A percentile compares a stretch with the other conserved stretches of the same genome.
phyloP scores from a whole-genome alignment of 2,329 filamentous ascomycete species.

The Pseudogymnoascus sp. region DNA sequence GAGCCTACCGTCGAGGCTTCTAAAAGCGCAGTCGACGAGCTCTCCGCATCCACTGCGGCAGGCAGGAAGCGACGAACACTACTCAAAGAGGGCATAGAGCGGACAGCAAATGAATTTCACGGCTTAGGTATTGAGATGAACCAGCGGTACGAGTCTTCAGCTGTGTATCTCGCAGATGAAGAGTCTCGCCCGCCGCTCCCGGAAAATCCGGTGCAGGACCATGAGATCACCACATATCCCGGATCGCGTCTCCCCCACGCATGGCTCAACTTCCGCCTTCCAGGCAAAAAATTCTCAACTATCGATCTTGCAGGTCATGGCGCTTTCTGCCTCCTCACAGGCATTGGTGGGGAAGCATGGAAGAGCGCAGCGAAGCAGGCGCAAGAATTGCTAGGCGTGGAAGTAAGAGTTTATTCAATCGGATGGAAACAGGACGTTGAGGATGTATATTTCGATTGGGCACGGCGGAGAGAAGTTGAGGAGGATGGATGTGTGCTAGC shows the following conservation, averaged over 20 bases:
- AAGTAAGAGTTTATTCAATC: constrained; percentile 42
- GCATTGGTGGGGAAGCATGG: constrained; percentile 49
- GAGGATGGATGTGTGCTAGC: constrained; percentile 51
- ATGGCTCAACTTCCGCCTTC: constrained; percentile 46
- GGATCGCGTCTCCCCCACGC: constrained; percentile 52
- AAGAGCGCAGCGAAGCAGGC: constrained; percentile 38
- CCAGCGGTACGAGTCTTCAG: constrained; percentile 42
- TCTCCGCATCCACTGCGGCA: constrained; percentile 31
- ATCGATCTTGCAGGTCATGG: constrained; percentile 52
- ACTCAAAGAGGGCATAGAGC: constrained; percentile 35
- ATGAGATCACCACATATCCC: constrained; percentile 45
- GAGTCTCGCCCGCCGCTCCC: constrained; percentile 21
- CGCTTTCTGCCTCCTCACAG: constrained; percentile 41
- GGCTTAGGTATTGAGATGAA: constrained; percentile 52
- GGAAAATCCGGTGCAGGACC: constrained; percentile 35
- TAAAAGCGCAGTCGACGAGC: constrained; percentile 32
- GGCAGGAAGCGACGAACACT: constrained; percentile 33
- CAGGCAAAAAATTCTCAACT: constrained; percentile 42
- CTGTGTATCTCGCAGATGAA: constrained; percentile 39
- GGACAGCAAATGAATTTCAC: constrained; percentile 42
- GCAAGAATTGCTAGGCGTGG: constrained; percentile 33
- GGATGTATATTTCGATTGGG: constrained; percentile 56
- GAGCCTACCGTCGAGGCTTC: constrained; percentile 33
- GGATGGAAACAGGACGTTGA: constrained; percentile 51
- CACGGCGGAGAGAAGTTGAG: constrained; percentile 40